These are phyloP conservation scores for Clavispora carvajalis DNA, from an alignment of 805 yeast genomes.

Conservation along the genomic window DNA sequence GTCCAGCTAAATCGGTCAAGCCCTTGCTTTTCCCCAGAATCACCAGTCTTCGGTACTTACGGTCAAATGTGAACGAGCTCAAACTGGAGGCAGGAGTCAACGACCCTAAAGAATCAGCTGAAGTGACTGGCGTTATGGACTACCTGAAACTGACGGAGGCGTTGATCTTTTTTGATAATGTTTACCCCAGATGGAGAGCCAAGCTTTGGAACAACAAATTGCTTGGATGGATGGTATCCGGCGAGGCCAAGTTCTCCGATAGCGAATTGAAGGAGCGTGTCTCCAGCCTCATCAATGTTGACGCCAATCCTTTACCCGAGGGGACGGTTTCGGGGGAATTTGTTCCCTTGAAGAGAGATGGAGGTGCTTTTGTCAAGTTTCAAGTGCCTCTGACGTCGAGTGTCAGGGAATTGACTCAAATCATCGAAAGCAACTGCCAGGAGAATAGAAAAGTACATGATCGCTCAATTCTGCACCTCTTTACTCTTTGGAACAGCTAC, in stretches of 20 bases:
- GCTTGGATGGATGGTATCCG: slow-evolving; percentile 16
- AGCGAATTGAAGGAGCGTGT: slow-evolving; percentile 16
- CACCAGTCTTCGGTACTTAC: neutral
- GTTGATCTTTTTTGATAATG: slow-evolving; percentile 32
- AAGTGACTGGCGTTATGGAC: slow-evolving; percentile 39
- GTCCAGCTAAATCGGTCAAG: neutral
- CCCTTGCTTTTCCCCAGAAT: neutral
- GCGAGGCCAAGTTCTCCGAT: slow-evolving; percentile 9
- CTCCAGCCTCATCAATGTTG: slow-evolving; percentile 9
- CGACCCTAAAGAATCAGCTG: slow-evolving; percentile 29
- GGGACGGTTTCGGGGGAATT: slow-evolving; percentile 47
- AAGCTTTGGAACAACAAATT: slow-evolving; percentile 18
- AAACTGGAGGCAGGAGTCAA: slow-evolving; percentile 26
- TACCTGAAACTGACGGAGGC: slow-evolving; percentile 25
- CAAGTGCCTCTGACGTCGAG: slow-evolving; percentile 49
- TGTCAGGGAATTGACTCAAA: slow-evolving; percentile 48
- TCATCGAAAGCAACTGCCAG: slow-evolving; percentile 44
- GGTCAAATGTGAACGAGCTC: slow-evolving; percentile 26
- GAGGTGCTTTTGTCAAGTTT: slow-evolving; percentile 88
- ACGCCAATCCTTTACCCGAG: slow-evolving; percentile 25
- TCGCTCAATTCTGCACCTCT: slow-evolving; percentile 9
- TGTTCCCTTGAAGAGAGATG: slow-evolving; percentile 74
- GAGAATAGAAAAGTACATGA: slow-evolving; percentile 10
- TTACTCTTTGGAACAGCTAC: slow-evolving; percentile 11
- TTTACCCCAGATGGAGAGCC: slow-evolving; percentile 29